Evolutionary conservation across 345 rosid genomes (phyloP), one percentile per base, ranked within the genome.

Genomic region (Pistacia vera): DNA sequence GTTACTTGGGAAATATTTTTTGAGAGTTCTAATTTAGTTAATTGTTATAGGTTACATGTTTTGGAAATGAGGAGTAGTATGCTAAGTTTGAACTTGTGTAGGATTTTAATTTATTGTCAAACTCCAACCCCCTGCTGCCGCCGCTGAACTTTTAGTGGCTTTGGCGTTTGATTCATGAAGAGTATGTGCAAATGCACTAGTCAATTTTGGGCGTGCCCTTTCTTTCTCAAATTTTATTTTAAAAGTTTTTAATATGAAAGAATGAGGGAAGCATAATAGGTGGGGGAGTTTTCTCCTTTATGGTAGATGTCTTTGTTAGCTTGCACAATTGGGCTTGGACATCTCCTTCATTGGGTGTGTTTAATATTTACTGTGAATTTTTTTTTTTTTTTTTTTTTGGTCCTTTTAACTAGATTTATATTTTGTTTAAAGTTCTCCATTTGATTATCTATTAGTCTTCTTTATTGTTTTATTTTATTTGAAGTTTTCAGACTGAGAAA

Each of bases 361-460:
- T 20, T 66, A 25, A 51, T 46, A 22, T 41, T 20, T 3, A 51
- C n/a, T 61, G 2, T 71, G 71, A 12, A 22, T 22, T 38, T 59
- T 12, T 41, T 55, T 8, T 41, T 22, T 38, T 59, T 12, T 41
- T 55, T 8, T 41, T 55, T 33, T 5, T 30, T 4, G 1, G 57
- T 1, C 2, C 11, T 17, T 41, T 66, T 56, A 18, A 20, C 13
- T 56, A 59, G 14, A 8, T 51, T 51, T 56, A 20, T 44, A 1
- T 46, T 61, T 62, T 63, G 30, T 52, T 73, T 63, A 18, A 18
- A 58, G 41, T 67, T 60, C 35, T 28, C n/a, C 22, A 60, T 46
- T 28, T 78, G 46, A 35, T 20, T 61, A 57, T 73, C 11, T 65
- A 49, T 18, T n/a, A 10, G 60, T 52, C 71, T 63, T 64, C 9